Conservation (phyloP, 768 basidiomycete species). For the Lactarius tabidus region DNA sequence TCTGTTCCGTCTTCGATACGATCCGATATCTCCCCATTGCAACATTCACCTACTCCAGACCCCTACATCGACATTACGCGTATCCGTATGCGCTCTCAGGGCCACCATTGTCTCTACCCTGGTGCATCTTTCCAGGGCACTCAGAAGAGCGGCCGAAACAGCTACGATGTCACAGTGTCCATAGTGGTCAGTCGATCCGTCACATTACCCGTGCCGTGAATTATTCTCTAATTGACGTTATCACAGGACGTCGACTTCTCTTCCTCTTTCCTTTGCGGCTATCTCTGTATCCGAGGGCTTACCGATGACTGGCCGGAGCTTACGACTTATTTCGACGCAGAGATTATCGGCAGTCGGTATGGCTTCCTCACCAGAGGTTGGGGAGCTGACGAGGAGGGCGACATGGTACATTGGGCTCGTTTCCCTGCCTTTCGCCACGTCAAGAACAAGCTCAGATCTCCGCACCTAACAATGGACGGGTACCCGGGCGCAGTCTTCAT, state of each 20-base stretch:
- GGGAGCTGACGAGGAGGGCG: slow-evolving; percentile 89
- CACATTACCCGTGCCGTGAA: background rate
- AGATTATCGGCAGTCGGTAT: slow-evolving; percentile 87
- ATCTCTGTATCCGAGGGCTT: slow-evolving; percentile 86
- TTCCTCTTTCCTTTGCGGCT: slow-evolving; percentile 83
- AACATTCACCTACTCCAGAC: slow-evolving; percentile 34
- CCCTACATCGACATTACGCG: slow-evolving; percentile 75
- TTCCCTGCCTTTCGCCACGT: slow-evolving; percentile 89
- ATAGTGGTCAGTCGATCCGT: slow-evolving; percentile 66
- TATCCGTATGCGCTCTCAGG: slow-evolving; percentile 65
- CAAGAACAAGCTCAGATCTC: slow-evolving; percentile 71
- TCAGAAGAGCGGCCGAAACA: slow-evolving; percentile 90
- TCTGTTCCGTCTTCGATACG: slow-evolving; percentile 28
- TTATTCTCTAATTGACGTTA: slow-evolving; percentile 17
- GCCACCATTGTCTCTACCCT: slow-evolving; percentile 78
- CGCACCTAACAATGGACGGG: slow-evolving; percentile 74
- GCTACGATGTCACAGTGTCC: slow-evolving; percentile 91
- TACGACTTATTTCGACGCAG: slow-evolving; percentile 95
- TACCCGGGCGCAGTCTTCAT: slow-evolving; percentile 86
- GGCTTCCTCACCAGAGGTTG: slow-evolving; percentile 89
- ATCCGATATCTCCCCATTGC: slow-evolving; percentile 25
- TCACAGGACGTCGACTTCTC: slow-evolving; percentile 83
- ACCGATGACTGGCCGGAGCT: slow-evolving; percentile 95
- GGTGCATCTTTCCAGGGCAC: slow-evolving; percentile 88
- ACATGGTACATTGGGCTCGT: slow-evolving; percentile 90